A percentile compares a stretch with the other conserved stretches of the same genome.
phyloP scores from a whole-genome alignment of 2,329 filamentous ascomycete genomes.

The Ophiostoma fasciatum region DNA sequence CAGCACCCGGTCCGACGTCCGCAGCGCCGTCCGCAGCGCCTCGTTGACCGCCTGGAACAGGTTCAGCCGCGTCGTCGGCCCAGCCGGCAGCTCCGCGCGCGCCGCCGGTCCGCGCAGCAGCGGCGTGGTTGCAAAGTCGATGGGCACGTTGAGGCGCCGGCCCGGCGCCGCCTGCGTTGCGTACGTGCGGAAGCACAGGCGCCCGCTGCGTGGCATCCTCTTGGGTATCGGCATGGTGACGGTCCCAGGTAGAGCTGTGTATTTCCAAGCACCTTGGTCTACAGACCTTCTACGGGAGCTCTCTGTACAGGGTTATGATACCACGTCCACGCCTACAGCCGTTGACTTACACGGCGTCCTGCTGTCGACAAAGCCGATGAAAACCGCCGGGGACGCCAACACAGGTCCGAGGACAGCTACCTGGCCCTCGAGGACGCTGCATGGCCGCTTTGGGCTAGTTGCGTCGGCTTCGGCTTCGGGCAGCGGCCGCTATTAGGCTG shows the following conservation, averaged over 20 bases:
- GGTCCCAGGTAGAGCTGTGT: too few relatives aligned
- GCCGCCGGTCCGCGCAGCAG: conserved; percentile 61
- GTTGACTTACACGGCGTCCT: neutral
- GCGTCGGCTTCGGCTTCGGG: neutral
- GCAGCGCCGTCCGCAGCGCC: conserved; percentile 67
- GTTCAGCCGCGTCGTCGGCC: conserved; percentile 74
- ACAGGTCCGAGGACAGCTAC: neutral
- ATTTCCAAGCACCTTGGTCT: too few relatives aligned
- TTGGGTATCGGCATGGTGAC: neutral
- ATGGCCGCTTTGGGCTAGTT: neutral
- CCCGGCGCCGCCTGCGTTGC: conserved; percentile 24
- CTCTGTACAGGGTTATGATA: too few relatives aligned
- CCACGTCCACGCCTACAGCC: too few relatives aligned
- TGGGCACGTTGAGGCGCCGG: conserved; percentile 66
- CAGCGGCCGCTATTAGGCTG: too few relatives aligned
- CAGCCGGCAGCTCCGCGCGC: conserved; percentile 54
- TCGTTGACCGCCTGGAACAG: conserved; percentile 90
- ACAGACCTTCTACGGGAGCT: too few relatives aligned
- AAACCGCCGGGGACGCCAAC: neutral
- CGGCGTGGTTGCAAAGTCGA: conserved; percentile 72
- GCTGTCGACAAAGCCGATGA: neutral
- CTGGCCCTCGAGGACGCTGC: neutral
- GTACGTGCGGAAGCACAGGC: neutral
- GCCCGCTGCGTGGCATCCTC: neutral
- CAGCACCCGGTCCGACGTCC: conserved; percentile 70